These are phyloP conservation scores for Periconia sp. DNA, from an alignment of 2,329 filamentous ascomycete genomes.

Conservation along the genomic window DNA sequence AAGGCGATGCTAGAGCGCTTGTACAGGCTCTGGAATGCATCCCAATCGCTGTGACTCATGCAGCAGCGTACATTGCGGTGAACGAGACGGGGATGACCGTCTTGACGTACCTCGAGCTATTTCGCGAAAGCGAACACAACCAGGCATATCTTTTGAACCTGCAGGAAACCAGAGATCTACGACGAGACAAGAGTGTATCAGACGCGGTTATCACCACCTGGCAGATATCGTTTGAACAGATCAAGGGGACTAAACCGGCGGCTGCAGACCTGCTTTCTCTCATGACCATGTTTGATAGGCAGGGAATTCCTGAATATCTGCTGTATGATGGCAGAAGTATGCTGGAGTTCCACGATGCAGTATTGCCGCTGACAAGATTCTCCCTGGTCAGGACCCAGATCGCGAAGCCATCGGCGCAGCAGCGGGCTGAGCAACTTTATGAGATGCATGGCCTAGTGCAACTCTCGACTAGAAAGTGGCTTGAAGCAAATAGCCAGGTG, in stretches of 20 bases:
- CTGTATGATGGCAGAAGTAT: constrained; percentile 10
- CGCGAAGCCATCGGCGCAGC: no score
- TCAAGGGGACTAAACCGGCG: constrained; percentile 29
- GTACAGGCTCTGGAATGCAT: constrained; percentile 36
- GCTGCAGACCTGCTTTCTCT: constrained; percentile 53
- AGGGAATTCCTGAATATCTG: constrained; percentile 14
- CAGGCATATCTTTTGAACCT: constrained; percentile 18
- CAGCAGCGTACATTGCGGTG: constrained; percentile 36
- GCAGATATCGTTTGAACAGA: constrained; percentile 39
- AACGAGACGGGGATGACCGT: constrained; percentile 16
- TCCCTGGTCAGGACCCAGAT: constrained; percentile 13
- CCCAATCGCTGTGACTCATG: constrained; percentile 42
- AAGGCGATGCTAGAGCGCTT: constrained; percentile 12
- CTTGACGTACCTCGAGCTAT: constrained; percentile 46
- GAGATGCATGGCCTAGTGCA: constrained; percentile 16
- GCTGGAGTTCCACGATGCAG: constrained; percentile 18
- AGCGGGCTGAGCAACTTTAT: constrained; percentile 9
- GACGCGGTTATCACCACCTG: constrained; percentile 46
- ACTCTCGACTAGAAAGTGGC: constrained; percentile 16
- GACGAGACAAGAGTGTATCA: constrained; percentile 36
- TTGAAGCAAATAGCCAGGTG: constrained; percentile 8
- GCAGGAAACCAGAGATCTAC: constrained; percentile 31
- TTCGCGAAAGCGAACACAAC: constrained; percentile 43
- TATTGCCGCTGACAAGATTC: constrained; percentile 16
- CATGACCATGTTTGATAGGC: constrained; percentile 22